These are phyloP conservation scores for Vitis riparia DNA, from an alignment of 164 flowering plant species.

Conservation along the genomic window DNA sequence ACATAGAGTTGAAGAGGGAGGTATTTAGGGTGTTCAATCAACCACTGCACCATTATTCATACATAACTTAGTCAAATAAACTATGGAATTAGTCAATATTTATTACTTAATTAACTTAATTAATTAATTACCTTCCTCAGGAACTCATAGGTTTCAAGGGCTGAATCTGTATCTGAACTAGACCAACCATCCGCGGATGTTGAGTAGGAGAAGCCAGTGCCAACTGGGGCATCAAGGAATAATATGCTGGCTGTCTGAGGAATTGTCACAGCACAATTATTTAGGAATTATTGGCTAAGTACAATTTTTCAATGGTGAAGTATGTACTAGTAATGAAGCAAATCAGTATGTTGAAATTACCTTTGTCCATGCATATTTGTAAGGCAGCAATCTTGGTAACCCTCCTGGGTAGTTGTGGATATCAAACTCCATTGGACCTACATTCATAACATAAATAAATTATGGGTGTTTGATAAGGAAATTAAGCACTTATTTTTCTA, in stretches of 20 bases:
- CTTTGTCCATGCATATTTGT: slow-evolving; percentile 25
- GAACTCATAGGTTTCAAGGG: slow-evolving; percentile 10
- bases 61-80: not conserved
- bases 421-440: slow-evolving; percentile 27
- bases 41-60: slow-evolving; percentile 17
- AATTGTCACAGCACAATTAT: no score
- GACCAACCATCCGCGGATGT: slow-evolving; percentile 3
- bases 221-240: slow-evolving; percentile 21
- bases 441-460: not conserved
- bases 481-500: no score
- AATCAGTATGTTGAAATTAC: not conserved
- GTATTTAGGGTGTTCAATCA: slow-evolving; percentile 22
- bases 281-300: no score
- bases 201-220: slow-evolving; percentile 22
- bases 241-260: slow-evolving; percentile 19
- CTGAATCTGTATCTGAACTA: slow-evolving; percentile 3
- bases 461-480: no score
- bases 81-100: no score
- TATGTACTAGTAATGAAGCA: no score
- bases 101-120: no score
- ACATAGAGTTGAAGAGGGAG: slow-evolving; percentile 19
- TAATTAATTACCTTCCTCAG: slow-evolving; percentile 12
- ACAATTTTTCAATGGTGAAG: no score
- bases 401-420: slow-evolving; percentile 15
- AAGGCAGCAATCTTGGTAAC: slow-evolving; percentile 11